Conservation (phyloP, 306 rosid species). For the Cicer arietinum region DNA sequence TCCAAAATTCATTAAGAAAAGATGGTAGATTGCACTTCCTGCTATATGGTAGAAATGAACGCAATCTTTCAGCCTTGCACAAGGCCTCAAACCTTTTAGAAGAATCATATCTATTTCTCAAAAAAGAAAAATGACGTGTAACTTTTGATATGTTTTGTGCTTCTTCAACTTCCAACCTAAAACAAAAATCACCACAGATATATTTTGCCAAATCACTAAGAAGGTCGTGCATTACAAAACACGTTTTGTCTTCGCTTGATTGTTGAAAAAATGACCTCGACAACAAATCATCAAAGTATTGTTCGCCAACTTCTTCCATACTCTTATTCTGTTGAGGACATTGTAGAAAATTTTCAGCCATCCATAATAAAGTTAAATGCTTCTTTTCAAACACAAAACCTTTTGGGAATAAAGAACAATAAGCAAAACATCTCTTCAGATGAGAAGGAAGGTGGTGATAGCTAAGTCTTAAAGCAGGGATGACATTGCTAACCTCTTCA, state of each 20-base stretch:
- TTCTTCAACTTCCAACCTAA: not conserved
- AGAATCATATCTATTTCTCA: fast-evolving
- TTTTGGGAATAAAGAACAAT: slow-evolving; percentile 33
- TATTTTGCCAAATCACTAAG: slow-evolving; percentile 34
- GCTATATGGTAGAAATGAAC: slow-evolving; percentile 6
- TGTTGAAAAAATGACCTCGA: slow-evolving; percentile 37
- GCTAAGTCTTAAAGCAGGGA: slow-evolving; percentile 34
- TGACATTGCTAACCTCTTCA: not conserved
- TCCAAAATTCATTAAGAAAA: not conserved
- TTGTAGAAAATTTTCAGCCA: slow-evolving; percentile 25
- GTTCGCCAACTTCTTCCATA: not conserved
- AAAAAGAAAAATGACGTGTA: slow-evolving; percentile 32
- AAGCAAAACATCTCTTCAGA: slow-evolving; percentile 40
- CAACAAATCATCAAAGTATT: slow-evolving; percentile 30
- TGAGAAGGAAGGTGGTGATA: slow-evolving; percentile 36
- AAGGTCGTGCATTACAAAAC: slow-evolving; percentile 27
- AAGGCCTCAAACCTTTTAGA: not conserved
- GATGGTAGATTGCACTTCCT: not conserved
- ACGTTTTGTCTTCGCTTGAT: not conserved
- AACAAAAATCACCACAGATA: not conserved
- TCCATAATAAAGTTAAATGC: slow-evolving; percentile 29
- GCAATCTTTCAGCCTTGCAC: not conserved
- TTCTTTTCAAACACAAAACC: slow-evolving; percentile 21
- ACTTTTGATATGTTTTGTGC: not conserved
- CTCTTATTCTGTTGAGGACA: not conserved